Evolutionary conservation across 345 rosid genomes (phyloP), one percentile per base, ranked within the genome.

Genomic region (Acer saccharum): DNA sequence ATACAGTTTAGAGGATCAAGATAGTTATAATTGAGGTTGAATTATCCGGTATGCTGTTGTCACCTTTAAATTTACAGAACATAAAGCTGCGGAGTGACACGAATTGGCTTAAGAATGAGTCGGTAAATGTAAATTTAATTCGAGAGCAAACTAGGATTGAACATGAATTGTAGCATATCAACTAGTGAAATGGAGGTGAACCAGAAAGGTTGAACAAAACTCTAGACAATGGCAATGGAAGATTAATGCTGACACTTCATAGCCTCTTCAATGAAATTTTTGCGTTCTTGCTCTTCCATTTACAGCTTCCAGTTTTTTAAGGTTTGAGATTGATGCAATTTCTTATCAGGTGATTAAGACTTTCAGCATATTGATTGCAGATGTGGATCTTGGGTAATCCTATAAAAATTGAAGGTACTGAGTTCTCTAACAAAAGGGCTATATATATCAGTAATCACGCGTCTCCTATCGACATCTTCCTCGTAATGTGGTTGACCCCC

Each of bases 361-460:
- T 71, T 13, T 41, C 71, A 43, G 35, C 67, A 74, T 67, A 72
- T 73, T 73, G 71, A 63, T 78, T 76, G 81, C 87, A 89, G 93
- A 86, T 89, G 90, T 87, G 91, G 91, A 86, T 89, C 74, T 74
- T 87, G 39, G 91, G 91, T 66, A 88, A 86, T 79, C 87, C 84
- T 61, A 32, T 88, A 48, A 85, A 82, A 77, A 88, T 89, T 29
- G 88, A 86, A 81, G 91, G 90, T 21, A 2, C 60, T 2, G 90
- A 88, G 60, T 83, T 74, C 77, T 81, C 89, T 23, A 80, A 85
- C n/a, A 81, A 80, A 80, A 83, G 76, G 78, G 93, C 91, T 9
- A 79, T 86, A 74, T 88, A 86, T 73, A 86, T 88, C 78, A 73
- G 91, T 69, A 89, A 89, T 52, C 93, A 88, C 73, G 87, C 89